These are phyloP conservation scores for Collybiopsis luxurians DNA, from an alignment of 768 basidiomycete species.

Conservation along the genomic window DNA sequence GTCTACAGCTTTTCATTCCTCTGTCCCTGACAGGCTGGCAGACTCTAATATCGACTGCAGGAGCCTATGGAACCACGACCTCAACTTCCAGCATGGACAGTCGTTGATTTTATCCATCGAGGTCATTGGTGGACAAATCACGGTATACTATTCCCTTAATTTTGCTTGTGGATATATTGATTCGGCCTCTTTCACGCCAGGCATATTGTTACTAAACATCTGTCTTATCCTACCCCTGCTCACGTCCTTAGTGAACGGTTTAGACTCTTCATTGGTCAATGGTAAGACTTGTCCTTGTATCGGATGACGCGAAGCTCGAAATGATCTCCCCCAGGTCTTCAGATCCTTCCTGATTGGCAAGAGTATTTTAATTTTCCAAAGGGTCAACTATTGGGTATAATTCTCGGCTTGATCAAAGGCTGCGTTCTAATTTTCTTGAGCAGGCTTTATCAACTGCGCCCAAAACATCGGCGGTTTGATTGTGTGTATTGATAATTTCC, in stretches of 20 bases:
- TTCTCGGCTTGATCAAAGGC: no score
- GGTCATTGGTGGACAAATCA: conserved; percentile 63
- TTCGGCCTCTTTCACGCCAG: background rate
- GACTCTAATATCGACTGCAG: background rate
- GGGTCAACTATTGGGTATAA: conserved; percentile 48
- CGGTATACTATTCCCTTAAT: conserved; percentile 32
- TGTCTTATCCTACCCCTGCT: conserved; percentile 61
- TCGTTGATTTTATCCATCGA: conserved; percentile 57
- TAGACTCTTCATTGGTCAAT: conserved; percentile 68
- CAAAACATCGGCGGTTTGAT: conserved; percentile 56
- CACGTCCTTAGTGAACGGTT: conserved; percentile 63
- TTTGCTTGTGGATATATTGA: background rate
- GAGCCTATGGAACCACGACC: conserved; percentile 6
- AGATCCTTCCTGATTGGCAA: conserved; percentile 66
- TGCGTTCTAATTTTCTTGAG: background rate
- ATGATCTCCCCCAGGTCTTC: conserved; percentile 47
- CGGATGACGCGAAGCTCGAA: background rate
- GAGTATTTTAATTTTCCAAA: conserved; percentile 50
- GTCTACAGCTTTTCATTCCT: background rate
- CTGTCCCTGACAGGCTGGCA: background rate
- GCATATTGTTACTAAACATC: conserved; percentile 59
- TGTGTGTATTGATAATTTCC: conserved; percentile 31
- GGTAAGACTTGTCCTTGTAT: conserved; percentile 20
- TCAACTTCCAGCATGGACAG: conserved; percentile 46
- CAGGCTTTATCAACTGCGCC: conserved; percentile 64